Percentiles rank a stretch among this genome's conserved stretches.
phyloP scores from a whole-genome alignment of 352 stramenopile species.

The Phytophthora pinifolia region DNA sequence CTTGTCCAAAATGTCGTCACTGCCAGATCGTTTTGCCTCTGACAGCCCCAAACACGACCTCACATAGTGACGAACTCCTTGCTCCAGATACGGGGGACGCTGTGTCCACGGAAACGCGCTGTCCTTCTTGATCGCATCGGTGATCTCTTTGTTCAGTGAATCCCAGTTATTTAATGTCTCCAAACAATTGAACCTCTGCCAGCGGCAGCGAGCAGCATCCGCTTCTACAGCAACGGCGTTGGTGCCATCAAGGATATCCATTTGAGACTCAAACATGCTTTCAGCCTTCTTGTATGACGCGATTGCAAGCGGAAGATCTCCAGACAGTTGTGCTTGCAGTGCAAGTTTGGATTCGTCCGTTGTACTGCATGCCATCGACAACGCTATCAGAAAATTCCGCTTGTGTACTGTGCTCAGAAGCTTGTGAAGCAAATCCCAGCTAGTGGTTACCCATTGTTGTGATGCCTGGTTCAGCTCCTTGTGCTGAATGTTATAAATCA shows the following conservation, averaged over 20 bases:
- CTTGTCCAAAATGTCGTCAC: conserved; percentile 15
- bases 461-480: conserved; percentile 7
- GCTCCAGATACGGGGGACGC: conserved; percentile 62
- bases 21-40: conserved; percentile 11
- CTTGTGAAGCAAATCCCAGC: conserved; percentile 78
- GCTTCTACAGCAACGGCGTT: conserved; percentile 30
- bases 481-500: conserved; percentile 36
- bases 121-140: conserved; percentile 13
- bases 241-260: conserved; percentile 39
- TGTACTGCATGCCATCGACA: conserved; percentile 54
- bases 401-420: conserved; percentile 66
- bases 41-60: conserved; percentile 43
- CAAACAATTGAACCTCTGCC: conserved; percentile 63
- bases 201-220: conserved; percentile 60
- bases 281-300: conserved; percentile 74
- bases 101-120: conserved; percentile 57
- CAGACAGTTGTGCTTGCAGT: conserved; percentile 61
- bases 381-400: conserved; percentile 59
- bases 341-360: conserved; percentile 57
- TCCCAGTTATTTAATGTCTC: conserved; percentile 76
- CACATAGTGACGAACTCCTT: conserved; percentile 59
- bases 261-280: conserved; percentile 38
- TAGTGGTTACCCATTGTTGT: conserved; percentile 31
- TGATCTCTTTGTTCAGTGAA: conserved; percentile 49
- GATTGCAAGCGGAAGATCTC: conserved; percentile 71